A percentile compares a stretch with the other conserved stretches of the same genome.
Evolutionary conservation across 2,329 filamentous ascomycete genomes (phyloP).

Genomic region (Cercospora sojina): DNA sequence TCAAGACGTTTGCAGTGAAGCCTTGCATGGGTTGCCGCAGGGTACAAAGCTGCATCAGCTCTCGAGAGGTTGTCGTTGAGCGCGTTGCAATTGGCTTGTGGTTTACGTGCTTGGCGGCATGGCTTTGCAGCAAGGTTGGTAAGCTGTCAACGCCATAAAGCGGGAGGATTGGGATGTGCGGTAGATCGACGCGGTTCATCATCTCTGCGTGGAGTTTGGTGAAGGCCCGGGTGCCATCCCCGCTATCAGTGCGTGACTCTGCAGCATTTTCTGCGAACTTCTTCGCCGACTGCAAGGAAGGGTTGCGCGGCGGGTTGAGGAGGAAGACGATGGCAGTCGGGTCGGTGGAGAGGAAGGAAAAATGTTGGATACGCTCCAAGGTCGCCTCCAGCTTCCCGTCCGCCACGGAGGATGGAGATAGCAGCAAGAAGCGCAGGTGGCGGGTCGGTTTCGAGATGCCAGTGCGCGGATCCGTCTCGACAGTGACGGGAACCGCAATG

Average conservation of each 20-base stretch:
- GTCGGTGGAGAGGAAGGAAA: conserved; percentile 34
- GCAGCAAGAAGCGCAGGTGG: conserved; percentile 35
- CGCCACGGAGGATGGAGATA: conserved; percentile 31
- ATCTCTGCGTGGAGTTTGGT: conserved; percentile 33
- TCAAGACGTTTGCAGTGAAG: conserved; percentile 9
- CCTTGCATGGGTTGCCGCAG: conserved; percentile 7
- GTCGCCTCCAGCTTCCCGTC: conserved; percentile 25
- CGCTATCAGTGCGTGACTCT: background rate
- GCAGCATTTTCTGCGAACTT: background rate
- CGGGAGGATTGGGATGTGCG: conserved; percentile 32
- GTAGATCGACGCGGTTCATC: conserved; percentile 23
- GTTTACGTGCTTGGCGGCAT: conserved; percentile 1
- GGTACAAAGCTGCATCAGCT: conserved; percentile 14
- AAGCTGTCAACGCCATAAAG: conserved; percentile 28
- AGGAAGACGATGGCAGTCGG: conserved; percentile 37
- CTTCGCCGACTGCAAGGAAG: conserved; percentile 23
- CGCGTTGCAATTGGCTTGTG: background rate
- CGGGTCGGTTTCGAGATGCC: conserved; percentile 16
- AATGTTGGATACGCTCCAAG: conserved; percentile 36
- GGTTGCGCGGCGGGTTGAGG: conserved; percentile 24
- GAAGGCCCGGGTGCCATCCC: conserved; percentile 29
- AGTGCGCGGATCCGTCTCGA: conserved; percentile 9
- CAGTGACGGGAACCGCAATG: conserved; percentile 34
- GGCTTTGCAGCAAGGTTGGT: conserved; percentile 27
- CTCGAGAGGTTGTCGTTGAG: background rate